phyloP scores from a whole-genome alignment of 352 stramenopile species.

The Pythium pyrilobum region DNA sequence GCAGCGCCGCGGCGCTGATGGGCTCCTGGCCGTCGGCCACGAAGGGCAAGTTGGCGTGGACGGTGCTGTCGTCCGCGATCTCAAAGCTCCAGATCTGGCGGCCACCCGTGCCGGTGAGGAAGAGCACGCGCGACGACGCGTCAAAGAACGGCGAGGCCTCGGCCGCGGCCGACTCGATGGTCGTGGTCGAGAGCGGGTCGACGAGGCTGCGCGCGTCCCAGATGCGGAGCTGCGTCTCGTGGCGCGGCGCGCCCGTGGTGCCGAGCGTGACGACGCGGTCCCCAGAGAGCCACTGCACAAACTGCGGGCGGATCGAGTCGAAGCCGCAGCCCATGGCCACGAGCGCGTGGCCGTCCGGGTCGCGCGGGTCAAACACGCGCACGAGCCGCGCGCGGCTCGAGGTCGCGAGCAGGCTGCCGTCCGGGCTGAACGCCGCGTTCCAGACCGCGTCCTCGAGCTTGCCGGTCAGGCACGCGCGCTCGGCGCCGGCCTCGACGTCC shows the following conservation, averaged over 20 bases:
- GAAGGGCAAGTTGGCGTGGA: conserved; percentile 64
- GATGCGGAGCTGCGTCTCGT: conserved; percentile 64
- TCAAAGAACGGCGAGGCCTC: conserved; percentile 59
- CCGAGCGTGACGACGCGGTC: conserved; percentile 30
- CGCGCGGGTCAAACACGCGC: conserved; percentile 66
- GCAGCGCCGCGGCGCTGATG: conserved; percentile 51
- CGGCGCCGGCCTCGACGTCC: conserved; percentile 52
- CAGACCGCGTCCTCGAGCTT: conserved; percentile 75
- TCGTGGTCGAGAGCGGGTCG: conserved; percentile 43
- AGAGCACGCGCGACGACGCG: conserved; percentile 54
- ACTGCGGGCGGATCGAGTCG: conserved; percentile 64
- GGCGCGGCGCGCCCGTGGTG: conserved; percentile 51
- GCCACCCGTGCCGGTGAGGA: conserved; percentile 58
- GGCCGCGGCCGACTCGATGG: conserved; percentile 31
- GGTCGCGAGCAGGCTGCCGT: conserved; percentile 60
- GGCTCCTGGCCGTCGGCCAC: conserved; percentile 37
- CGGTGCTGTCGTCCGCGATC: conserved; percentile 31
- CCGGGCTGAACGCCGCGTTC: conserved; percentile 66
- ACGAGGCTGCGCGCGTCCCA: conserved; percentile 73
- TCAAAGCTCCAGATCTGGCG: conserved; percentile 77
- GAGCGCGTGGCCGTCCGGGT: conserved; percentile 29
- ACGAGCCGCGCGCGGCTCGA: conserved; percentile 67
- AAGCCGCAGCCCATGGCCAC: conserved; percentile 65
- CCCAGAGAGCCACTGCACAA: conserved; percentile 49
- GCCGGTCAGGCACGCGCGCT: conserved; percentile 32